phyloP scores from a whole-genome alignment of 805 yeast genomes.

The Wickerhamomyces chambardii region DNA sequence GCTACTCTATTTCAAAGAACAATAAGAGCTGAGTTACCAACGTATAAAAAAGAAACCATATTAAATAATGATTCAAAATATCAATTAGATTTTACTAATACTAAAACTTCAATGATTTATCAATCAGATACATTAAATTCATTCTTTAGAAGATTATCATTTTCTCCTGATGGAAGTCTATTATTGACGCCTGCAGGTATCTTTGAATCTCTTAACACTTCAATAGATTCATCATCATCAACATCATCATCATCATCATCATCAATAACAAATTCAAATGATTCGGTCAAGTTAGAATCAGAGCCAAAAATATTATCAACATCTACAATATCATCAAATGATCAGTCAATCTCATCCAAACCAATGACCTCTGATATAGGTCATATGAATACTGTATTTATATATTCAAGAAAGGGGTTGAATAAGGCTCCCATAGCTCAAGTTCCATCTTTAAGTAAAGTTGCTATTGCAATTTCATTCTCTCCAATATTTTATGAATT shows the following conservation, averaged over 20 bases:
- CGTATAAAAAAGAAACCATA: constrained; percentile 13
- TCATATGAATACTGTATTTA: constrained; percentile 60
- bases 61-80: neutral
- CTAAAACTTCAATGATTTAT: constrained; percentile 41
- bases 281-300: no score
- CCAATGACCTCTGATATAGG: constrained; percentile 31
- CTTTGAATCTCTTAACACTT: constrained; percentile 25
- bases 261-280: constrained; percentile 3
- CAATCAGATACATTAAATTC: constrained; percentile 86
- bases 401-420: constrained; percentile 67
- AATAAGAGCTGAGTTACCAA: constrained; percentile 52
- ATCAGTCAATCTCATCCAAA: no score
- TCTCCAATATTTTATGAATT: constrained; percentile 55
- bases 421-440: constrained; percentile 66
- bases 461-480: constrained; percentile 78
- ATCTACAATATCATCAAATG: no score
- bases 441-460: constrained; percentile 71
- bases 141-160: constrained; percentile 77
- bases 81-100: constrained; percentile 10
- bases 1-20: constrained; percentile 39
- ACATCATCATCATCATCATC: constrained; percentile 1
- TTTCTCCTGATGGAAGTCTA: constrained; percentile 86
- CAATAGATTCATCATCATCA: constrained; percentile 1
- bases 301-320: no score
- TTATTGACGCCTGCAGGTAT: constrained; percentile 75